Evolutionary conservation across 2,329 filamentous ascomycete species (phyloP).

Genomic region (Ampelomyces quisqualis): DNA sequence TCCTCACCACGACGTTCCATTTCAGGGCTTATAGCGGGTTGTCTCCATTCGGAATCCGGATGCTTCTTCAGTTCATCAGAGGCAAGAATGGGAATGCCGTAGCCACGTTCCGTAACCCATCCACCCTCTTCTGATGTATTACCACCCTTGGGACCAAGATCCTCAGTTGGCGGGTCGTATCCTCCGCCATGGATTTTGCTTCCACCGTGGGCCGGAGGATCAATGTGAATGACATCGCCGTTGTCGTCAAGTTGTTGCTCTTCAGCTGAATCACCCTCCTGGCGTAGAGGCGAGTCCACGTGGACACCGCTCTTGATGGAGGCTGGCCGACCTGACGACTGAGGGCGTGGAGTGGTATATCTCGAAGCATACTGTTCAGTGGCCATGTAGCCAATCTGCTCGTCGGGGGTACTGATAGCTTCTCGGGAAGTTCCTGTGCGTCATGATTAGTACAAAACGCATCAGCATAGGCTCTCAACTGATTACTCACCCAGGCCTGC

Average conservation of each 20-base stretch:
- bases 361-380: conserved; percentile 80
- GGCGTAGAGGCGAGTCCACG: conserved; percentile 55
- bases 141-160: conserved; percentile 50
- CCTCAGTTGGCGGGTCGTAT: conserved; percentile 55
- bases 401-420: conserved; percentile 74
- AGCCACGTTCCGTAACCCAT: conserved; percentile 61
- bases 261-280: conserved; percentile 49
- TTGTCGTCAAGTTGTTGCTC: conserved; percentile 51
- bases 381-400: conserved; percentile 86
- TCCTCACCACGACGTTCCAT: conserved; percentile 57
- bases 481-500: conserved; percentile 54
- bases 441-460: conserved; percentile 53
- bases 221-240: conserved; percentile 72
- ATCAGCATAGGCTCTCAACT: not conserved
- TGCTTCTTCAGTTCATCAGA: conserved; percentile 82
- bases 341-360: conserved; percentile 66
- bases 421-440: conserved; percentile 62
- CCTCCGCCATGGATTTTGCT: conserved; percentile 52
- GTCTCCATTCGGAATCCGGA: conserved; percentile 65
- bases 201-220: conserved; percentile 58
- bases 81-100: conserved; percentile 80
- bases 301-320: conserved; percentile 47
- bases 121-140: conserved; percentile 51
- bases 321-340: conserved; percentile 50
- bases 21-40: conserved; percentile 78